Evolutionary conservation across 257 asterid species (phyloP), one percentile per base, ranked within the genome.

Genomic region (Gynochthodes officinalis): DNA sequence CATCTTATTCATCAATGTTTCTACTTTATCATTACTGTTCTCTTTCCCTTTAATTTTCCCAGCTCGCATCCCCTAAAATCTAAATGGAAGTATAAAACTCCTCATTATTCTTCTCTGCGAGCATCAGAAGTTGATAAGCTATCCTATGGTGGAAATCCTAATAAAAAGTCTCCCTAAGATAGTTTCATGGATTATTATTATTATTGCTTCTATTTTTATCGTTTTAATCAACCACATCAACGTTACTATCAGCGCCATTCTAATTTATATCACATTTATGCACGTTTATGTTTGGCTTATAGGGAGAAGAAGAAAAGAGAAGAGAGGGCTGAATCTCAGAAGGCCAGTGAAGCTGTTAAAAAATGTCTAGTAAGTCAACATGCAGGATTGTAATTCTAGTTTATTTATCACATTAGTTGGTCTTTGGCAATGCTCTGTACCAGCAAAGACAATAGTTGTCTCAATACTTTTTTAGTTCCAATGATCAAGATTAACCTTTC

Each of bases 281-380:
- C n/a, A n/a, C n/a, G 37, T 75, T 55, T 48, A 37, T 54, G 71
- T 49, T 58, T 19, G 13, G 18, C 1, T 68, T 64, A 64, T 84
- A 95, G 99, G 88, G 99, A 95, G 88, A 92, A 89, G 82, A 92
- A 92, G 87, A 95, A 95, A 72, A 75, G 84, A 69, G 92, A 85
- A 82, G 99, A 86, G 79, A 85, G 99, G 82, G 80, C 84, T 18
- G 87, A 86, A 79, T 66, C 92, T 49, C 96, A 90, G 75, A 92
- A 92, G 76, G 87, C 97, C 52, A 86, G 74, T 44, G 98, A 95
- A 79, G 96, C 98, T n/a, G 78, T 92, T 76, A 87, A 87, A 71
- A 83, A 82, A 69, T 85, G 78, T 74, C 61, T 67, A 71, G 83
- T 77, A 39, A 76, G 71, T 81, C 87, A 81, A 78, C 67, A 82